Percentiles rank a stretch among this genome's conserved stretches.
phyloP scores from a whole-genome alignment of 371 early-diverging fungal genomes.

The Zychaea mexicana region DNA sequence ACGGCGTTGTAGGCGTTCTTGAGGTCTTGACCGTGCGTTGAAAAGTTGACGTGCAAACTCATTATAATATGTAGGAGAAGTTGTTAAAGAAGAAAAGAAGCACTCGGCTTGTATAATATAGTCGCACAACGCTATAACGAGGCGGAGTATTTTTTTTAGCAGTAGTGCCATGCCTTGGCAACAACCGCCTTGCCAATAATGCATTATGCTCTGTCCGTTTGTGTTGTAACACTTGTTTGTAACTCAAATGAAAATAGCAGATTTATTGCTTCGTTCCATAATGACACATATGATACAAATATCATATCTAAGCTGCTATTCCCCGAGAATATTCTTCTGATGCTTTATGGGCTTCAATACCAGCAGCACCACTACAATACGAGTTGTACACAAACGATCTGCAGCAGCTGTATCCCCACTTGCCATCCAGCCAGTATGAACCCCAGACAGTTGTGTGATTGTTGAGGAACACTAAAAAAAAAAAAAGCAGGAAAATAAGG shows the following conservation, averaged over 20 bases:
- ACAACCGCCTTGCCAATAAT: no score
- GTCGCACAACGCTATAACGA: background rate
- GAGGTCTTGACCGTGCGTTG: conserved; percentile 61
- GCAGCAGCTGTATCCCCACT: conserved; percentile 97
- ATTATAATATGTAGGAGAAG: conserved; percentile 25
- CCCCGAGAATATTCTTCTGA: conserved; percentile 19
- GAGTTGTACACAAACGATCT: conserved; percentile 72
- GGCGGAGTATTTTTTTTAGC: background rate
- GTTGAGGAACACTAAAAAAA: conserved; percentile 56
- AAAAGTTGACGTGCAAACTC: conserved; percentile 71
- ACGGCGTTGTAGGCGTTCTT: conserved; percentile 70
- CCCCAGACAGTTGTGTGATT: conserved; percentile 95
- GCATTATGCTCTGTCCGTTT: no score
- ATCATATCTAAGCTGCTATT: background rate
- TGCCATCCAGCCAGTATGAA: conserved; percentile 92
- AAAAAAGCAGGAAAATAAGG: conserved; percentile 11
- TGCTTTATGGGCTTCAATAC: conserved; percentile 71
- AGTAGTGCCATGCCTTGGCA: no score
- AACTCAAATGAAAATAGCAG: no score
- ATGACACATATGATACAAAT: no score
- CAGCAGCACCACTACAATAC: conserved; percentile 84
- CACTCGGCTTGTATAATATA: background rate
- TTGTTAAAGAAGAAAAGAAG: background rate
- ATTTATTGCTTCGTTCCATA: no score
- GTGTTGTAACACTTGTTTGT: no score